phyloP scores from a whole-genome alignment of 2,329 filamentous ascomycete genomes.

The Tolypocladium tundrense region DNA sequence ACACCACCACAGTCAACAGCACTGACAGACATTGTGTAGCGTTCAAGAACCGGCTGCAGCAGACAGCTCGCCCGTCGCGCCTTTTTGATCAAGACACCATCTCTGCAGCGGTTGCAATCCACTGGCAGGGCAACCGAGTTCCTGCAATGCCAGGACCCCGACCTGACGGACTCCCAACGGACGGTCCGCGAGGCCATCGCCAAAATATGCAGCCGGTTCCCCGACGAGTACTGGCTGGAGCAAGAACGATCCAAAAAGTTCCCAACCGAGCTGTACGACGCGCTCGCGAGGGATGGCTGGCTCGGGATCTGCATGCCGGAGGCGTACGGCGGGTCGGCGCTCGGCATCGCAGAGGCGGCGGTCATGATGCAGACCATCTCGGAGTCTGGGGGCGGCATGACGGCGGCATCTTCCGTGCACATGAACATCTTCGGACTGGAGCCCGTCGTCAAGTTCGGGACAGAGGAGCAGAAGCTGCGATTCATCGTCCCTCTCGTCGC shows the following conservation, averaged over 20 bases:
- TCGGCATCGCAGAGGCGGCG: conserved; percentile 71
- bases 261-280: conserved; percentile 65
- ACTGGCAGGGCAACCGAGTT: not conserved
- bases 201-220: conserved; percentile 59
- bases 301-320: conserved; percentile 72
- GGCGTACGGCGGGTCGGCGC: conserved; percentile 59
- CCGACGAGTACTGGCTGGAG: conserved; percentile 68
- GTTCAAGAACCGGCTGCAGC: too few species aligned
- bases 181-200: conserved; percentile 60
- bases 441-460: conserved; percentile 62
- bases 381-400: conserved; percentile 71
- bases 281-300: conserved; percentile 67
- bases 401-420: conserved; percentile 52
- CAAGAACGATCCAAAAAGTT: conserved; percentile 60
- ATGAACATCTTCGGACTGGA: conserved; percentile 67
- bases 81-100: too few species aligned
- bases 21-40: too few species aligned
- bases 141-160: conserved; percentile 18
- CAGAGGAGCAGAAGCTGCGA: conserved; percentile 47
- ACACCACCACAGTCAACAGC: too few species aligned
- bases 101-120: not conserved
- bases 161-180: conserved; percentile 64
- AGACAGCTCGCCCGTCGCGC: too few species aligned
- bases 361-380: conserved; percentile 82
- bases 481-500: conserved; percentile 63